These are phyloP conservation scores for Lepiota venenata DNA, from an alignment of 768 basidiomycete species.

Conservation along the genomic window DNA sequence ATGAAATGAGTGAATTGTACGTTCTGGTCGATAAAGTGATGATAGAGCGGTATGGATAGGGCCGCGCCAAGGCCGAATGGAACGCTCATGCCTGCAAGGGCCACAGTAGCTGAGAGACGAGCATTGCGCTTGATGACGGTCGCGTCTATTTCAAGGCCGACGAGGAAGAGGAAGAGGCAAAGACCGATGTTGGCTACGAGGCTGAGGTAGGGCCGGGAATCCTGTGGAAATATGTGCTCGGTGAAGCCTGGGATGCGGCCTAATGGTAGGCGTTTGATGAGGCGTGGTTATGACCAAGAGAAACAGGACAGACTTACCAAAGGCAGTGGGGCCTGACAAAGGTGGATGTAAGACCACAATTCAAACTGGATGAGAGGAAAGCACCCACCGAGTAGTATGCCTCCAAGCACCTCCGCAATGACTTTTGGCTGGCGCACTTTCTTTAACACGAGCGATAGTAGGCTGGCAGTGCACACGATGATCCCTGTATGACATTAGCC, in stretches of 20 bases:
- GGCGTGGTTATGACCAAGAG: not conserved
- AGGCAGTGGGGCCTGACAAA: constrained; percentile 44
- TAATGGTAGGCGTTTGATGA: constrained; percentile 3
- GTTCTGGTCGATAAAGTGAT: constrained; percentile 61
- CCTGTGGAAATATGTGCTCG: constrained; percentile 73
- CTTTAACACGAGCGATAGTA: constrained; percentile 69
- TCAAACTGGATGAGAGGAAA: not conserved
- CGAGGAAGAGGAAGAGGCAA: constrained; percentile 86
- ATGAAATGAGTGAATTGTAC: constrained; percentile 87
- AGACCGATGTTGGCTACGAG: constrained; percentile 89
- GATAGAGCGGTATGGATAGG: constrained; percentile 62
- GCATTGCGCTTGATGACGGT: constrained; percentile 77
- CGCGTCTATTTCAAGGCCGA: constrained; percentile 89
- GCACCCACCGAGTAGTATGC: constrained; percentile 73
- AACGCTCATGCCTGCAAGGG: constrained; percentile 78
- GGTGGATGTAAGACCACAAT: not conserved
- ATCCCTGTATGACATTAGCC: constrained; percentile 46
- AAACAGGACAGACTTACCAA: constrained; percentile 27
- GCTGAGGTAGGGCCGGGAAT: constrained; percentile 72
- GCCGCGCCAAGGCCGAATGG: constrained; percentile 87
- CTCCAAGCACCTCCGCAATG: constrained; percentile 82
- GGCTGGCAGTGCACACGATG: constrained; percentile 77
- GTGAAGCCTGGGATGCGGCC: constrained; percentile 91
- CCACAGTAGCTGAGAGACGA: constrained; percentile 62
- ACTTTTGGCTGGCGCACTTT: constrained; percentile 83